These are phyloP conservation scores for Crithidia brevicula DNA, from an alignment of 208 protist species.

Conservation along the genomic window DNA sequence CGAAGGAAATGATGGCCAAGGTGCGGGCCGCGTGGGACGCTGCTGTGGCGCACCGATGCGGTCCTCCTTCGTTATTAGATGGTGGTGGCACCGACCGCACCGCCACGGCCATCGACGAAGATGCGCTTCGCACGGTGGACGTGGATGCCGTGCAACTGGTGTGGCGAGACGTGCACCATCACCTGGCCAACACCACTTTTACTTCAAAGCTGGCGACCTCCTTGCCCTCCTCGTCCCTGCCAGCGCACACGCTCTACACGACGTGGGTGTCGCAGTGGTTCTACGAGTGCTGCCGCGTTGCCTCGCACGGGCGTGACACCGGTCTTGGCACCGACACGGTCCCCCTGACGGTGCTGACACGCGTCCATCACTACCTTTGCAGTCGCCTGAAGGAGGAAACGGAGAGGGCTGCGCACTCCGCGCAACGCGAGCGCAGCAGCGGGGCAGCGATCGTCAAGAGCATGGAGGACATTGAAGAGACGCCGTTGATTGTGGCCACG, in stretches of 20 bases:
- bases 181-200: too few relatives aligned
- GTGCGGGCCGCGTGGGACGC: constrained; percentile 18
- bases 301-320: constrained; percentile 33
- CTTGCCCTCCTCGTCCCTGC: not conserved
- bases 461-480: too few relatives aligned
- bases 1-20: too few relatives aligned
- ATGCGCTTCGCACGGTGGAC: not conserved
- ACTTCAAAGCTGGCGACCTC: too few relatives aligned
- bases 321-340: constrained; percentile 33
- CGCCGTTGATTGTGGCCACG: not conserved
- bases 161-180: constrained; percentile 4
- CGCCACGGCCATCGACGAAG: not conserved
- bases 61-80: too few relatives aligned
- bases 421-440: too few relatives aligned
- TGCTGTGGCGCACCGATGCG: constrained; percentile 1
- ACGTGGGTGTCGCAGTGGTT: constrained; percentile 25
- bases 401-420: too few relatives aligned
- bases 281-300: constrained; percentile 31
- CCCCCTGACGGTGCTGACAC: constrained; percentile 15
- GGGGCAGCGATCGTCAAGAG: too few relatives aligned
- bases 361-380: constrained; percentile 24
- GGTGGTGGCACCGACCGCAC: too few relatives aligned
- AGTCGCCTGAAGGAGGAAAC: constrained; percentile 15
- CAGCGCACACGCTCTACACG: not conserved
- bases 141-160: not conserved